These are phyloP conservation scores for Apiotrichum porosum DNA, from an alignment of 1,284 basidiomycete species.

Conservation along the genomic window DNA sequence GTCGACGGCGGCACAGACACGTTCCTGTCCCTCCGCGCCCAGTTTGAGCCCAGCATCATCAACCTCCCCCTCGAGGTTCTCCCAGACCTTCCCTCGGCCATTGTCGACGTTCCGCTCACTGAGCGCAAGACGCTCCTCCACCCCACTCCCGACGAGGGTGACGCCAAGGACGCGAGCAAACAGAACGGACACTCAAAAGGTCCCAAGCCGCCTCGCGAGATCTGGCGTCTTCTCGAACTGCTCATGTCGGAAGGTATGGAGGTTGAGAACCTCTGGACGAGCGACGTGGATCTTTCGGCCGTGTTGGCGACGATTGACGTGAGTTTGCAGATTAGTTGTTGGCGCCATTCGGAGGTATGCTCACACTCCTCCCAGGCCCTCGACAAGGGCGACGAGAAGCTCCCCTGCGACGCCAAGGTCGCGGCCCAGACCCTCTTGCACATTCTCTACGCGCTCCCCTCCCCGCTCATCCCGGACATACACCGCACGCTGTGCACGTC, in stretches of 20 bases:
- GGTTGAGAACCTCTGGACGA: slow-evolving; percentile 21
- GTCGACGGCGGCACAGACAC: slow-evolving; percentile 36
- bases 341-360: neutral
- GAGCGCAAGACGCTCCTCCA: slow-evolving; percentile 25
- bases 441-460: slow-evolving; percentile 26
- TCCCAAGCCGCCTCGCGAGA: slow-evolving; percentile 28
- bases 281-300: slow-evolving; percentile 3
- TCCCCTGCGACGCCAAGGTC: neutral
- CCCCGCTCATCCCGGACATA: slow-evolving; percentile 24
- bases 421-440: slow-evolving; percentile 25
- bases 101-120: slow-evolving; percentile 20
- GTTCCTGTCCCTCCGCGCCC: slow-evolving; percentile 39
- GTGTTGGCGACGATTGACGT: slow-evolving; percentile 29
- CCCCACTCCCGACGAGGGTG: neutral
- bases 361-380: slow-evolving; percentile 9
- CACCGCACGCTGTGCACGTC: slow-evolving; percentile 12
- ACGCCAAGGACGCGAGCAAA: neutral
- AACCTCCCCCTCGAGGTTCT: slow-evolving; percentile 30
- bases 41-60: slow-evolving; percentile 30
- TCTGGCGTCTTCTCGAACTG: slow-evolving; percentile 39
- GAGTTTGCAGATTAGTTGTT: slow-evolving; percentile 2
- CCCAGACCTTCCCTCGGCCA: slow-evolving; percentile 19
- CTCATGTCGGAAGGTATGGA: slow-evolving; percentile 31
- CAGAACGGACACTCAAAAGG: neutral
- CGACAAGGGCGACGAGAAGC: slow-evolving; percentile 9